A percentile compares a stretch with the other conserved stretches of the same genome.
Conservation (phyloP, 2,329 filamentous ascomycete genomes). For the Colletotrichum musae region DNA sequence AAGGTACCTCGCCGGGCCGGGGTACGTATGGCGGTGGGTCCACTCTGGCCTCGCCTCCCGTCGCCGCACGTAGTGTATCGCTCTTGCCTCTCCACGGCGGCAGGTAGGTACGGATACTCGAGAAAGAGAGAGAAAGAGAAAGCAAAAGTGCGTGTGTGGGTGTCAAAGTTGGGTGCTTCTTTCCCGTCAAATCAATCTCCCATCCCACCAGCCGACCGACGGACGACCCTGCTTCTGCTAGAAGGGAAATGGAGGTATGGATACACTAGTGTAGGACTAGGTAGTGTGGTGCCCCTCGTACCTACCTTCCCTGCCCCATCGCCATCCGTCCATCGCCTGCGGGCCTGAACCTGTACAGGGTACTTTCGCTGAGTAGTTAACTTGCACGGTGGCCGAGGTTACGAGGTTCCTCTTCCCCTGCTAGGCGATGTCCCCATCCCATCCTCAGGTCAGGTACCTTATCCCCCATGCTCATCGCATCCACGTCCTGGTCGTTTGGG, state of each 20-base stretch:
- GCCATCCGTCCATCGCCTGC: background rate
- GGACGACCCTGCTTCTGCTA: conserved; percentile 23
- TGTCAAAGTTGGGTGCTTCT: conserved; percentile 2
- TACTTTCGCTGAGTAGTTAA: no score
- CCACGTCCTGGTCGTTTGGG: background rate
- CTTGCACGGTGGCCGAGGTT: background rate
- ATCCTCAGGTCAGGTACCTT: conserved; percentile 5
- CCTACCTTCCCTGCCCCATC: conserved; percentile 12
- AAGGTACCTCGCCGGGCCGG: conserved; percentile 1
- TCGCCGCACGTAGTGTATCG: conserved; percentile 1
- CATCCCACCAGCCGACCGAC: conserved; percentile 18
- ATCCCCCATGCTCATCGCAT: conserved; percentile 4
- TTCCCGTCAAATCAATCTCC: conserved; percentile 33
- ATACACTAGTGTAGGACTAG: background rate
- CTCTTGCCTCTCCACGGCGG: background rate
- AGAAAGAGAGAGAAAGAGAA: no score
- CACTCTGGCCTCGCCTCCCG: conserved; percentile 23
- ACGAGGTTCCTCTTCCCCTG: background rate
- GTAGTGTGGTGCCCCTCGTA: conserved; percentile 10
- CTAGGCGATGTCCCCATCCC: no score
- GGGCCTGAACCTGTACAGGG: conserved; percentile 12
- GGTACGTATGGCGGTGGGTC: background rate
- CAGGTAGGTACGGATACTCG: background rate
- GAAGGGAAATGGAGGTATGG: background rate
- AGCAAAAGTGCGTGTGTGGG: no score